Evolutionary conservation across 2,329 filamentous ascomycete species (phyloP).

Genomic region (Triangularia verruculosa): DNA sequence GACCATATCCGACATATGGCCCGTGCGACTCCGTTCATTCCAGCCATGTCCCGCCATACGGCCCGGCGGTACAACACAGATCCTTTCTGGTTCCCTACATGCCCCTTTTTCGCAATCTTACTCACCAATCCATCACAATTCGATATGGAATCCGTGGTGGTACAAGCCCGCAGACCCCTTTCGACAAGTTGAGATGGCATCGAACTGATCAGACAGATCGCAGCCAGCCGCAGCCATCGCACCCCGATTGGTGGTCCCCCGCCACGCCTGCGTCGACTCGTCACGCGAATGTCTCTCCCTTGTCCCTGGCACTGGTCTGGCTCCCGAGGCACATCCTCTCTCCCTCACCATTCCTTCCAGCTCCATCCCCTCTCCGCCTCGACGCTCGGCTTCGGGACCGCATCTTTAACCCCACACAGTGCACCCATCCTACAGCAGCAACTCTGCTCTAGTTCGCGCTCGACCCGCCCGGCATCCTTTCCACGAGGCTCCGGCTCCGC

Average conservation of each 20-base stretch:
- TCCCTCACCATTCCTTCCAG: background rate
- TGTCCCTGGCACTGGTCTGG: slow-evolving; percentile 7
- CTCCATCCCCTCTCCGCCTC: background rate
- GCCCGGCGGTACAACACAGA: too few relatives aligned
- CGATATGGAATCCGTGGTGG: background rate
- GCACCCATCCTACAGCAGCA: background rate
- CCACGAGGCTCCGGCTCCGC: background rate
- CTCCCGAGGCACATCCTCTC: background rate
- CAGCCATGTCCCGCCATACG: too few relatives aligned
- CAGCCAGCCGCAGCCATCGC: slow-evolving; percentile 2
- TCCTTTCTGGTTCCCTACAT: too few relatives aligned
- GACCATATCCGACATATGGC: background rate
- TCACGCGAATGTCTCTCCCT: slow-evolving; percentile 12
- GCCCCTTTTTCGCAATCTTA: background rate
- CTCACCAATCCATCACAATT: background rate
- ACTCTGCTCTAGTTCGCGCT: background rate
- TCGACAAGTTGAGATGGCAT: slow-evolving; percentile 3
- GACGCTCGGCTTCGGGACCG: background rate
- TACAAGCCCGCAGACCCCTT: background rate
- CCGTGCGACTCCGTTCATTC: background rate
- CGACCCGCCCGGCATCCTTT: background rate
- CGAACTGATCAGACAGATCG: slow-evolving; percentile 10
- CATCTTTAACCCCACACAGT: background rate
- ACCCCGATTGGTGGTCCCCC: slow-evolving; percentile 13
- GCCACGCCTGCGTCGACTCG: slow-evolving; percentile 9